Conservation (phyloP, 1,284 basidiomycete species). For the Trichosporon inkin region DNA sequence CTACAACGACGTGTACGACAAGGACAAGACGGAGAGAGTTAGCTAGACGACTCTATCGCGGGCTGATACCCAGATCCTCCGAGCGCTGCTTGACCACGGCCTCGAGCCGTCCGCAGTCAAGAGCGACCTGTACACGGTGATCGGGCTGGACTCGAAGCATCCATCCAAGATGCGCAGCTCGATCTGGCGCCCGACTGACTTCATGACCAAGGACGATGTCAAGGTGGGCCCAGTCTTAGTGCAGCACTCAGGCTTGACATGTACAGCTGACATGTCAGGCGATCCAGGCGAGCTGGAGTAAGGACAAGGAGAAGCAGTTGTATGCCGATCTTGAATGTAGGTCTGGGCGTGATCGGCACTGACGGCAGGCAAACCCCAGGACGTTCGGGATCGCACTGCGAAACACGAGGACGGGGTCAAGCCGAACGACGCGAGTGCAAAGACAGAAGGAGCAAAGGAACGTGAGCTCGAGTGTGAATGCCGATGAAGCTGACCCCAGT, state of each 20-base stretch:
- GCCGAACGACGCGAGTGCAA: no score
- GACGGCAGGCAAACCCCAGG: background rate
- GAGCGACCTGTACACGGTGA: slow-evolving; percentile 44
- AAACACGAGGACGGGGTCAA: no score
- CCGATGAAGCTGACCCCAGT: slow-evolving; percentile 1
- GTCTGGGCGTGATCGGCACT: background rate
- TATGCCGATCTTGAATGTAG: background rate
- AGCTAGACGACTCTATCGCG: slow-evolving; percentile 1
- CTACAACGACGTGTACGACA: slow-evolving; percentile 31
- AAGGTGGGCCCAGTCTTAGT: slow-evolving; percentile 26
- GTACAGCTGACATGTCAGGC: background rate
- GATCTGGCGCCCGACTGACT: slow-evolving; percentile 34
- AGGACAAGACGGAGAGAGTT: slow-evolving; percentile 19
- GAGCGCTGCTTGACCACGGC: slow-evolving; percentile 32
- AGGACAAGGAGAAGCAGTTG: background rate
- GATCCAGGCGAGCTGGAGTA: background rate
- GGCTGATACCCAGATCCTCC: no score
- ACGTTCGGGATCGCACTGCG: no score
- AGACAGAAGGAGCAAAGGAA: no score
- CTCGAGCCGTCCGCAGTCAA: slow-evolving; percentile 35
- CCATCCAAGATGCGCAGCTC: slow-evolving; percentile 38
- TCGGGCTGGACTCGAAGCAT: slow-evolving; percentile 48
- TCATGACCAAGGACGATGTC: slow-evolving; percentile 25
- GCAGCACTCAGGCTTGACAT: no score
- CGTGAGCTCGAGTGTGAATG: background rate